A percentile compares a stretch with the other conserved stretches of the same genome.
phyloP scores from a whole-genome alignment of 2,329 filamentous ascomycete genomes.

The Blastomyces percursus region DNA sequence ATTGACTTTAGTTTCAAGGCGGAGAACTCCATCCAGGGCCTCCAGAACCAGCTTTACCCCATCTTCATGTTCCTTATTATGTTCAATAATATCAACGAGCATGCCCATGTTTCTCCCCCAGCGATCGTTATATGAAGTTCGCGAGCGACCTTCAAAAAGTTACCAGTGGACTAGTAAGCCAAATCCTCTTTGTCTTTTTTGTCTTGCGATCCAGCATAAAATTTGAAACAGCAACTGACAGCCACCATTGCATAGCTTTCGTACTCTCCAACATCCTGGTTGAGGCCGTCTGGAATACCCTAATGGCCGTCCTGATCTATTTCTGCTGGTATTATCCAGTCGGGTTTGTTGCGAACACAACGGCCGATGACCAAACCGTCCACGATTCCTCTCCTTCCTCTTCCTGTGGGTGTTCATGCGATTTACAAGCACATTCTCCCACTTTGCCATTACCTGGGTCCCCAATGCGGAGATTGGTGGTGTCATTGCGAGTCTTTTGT shows the following conservation, averaged over 20 bases:
- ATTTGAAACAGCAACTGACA: neutral
- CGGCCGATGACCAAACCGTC: slow-evolving; percentile 31
- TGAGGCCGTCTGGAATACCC: slow-evolving; percentile 54
- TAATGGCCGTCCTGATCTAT: slow-evolving; percentile 53
- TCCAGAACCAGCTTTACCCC: slow-evolving; percentile 82
- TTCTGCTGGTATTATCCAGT: slow-evolving; percentile 58
- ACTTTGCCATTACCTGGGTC: slow-evolving; percentile 60
- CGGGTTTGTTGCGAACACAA: slow-evolving; percentile 34
- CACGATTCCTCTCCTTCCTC: slow-evolving; percentile 53
- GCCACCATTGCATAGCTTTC: slow-evolving; percentile 35
- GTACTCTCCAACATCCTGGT: slow-evolving; percentile 59
- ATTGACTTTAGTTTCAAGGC: slow-evolving; percentile 49
- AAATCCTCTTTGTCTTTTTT: neutral
- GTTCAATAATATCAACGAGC: slow-evolving; percentile 49
- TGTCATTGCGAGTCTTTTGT: slow-evolving; percentile 49
- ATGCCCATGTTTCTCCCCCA: slow-evolving; percentile 49
- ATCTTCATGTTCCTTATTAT: slow-evolving; percentile 77
- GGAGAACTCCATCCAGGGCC: slow-evolving; percentile 61
- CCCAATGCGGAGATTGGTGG: slow-evolving; percentile 57
- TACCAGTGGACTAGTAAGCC: slow-evolving; percentile 54
- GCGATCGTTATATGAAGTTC: slow-evolving; percentile 47
- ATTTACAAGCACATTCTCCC: slow-evolving; percentile 59
- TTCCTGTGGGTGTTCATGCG: slow-evolving; percentile 56
- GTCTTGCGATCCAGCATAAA: neutral
- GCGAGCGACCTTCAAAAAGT: slow-evolving; percentile 52